A percentile compares a stretch with the other conserved stretches of the same genome.
These are phyloP conservation scores for Moricandia moricandioides DNA, from an alignment of 345 rosid species.

Conservation along the genomic window DNA sequence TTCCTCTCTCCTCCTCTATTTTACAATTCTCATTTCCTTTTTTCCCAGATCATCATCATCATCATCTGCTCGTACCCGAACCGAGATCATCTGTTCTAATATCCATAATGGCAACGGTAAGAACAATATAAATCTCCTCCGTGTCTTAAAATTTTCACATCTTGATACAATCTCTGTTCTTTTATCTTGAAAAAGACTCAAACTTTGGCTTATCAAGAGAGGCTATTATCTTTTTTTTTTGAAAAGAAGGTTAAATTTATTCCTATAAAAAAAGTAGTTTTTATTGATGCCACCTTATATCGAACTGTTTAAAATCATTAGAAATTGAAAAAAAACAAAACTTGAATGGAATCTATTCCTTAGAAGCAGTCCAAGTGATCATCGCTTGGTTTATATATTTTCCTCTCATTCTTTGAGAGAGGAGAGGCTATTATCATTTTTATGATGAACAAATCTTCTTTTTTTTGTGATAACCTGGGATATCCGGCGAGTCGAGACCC, in stretches of 20 bases:
- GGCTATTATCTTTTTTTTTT: neutral
- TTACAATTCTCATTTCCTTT: slow-evolving; percentile 17
- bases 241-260: too few species aligned
- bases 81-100: slow-evolving; percentile 14
- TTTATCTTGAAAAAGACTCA: neutral
- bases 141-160: neutral
- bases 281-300: too few species aligned
- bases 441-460: neutral
- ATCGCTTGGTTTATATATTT: too few species aligned
- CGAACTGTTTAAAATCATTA: too few species aligned
- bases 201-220: neutral
- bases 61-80: neutral
- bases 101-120: slow-evolving; percentile 32
- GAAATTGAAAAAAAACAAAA: too few species aligned
- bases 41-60: slow-evolving; percentile 12
- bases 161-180: neutral
- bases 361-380: too few species aligned
- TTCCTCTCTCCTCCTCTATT: slow-evolving; percentile 18
- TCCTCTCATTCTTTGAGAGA: too few species aligned
- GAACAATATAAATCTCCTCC: neutral
- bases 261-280: too few species aligned
- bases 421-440: neutral
- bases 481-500: too few species aligned
- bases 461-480: neutral
- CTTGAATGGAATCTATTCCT: too few species aligned